These are phyloP conservation scores for Salix dunnii DNA, from an alignment of 345 rosid genomes.

Conservation along the genomic window DNA sequence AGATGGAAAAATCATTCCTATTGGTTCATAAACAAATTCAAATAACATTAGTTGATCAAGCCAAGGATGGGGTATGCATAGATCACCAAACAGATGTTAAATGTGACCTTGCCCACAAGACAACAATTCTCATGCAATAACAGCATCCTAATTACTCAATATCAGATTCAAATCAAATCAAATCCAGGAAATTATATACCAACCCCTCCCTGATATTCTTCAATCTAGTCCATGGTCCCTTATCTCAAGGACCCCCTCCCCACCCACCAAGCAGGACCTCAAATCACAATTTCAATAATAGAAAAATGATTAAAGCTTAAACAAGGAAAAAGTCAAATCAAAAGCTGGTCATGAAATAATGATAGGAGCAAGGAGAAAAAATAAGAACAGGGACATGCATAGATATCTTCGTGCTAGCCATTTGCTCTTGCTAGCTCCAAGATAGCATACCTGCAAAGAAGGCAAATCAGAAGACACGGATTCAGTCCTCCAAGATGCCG, in stretches of 20 bases:
- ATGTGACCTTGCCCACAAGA: neutral
- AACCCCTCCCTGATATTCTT: neutral
- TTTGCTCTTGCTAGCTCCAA: neutral
- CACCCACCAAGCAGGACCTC: neutral
- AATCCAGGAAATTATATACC: neutral
- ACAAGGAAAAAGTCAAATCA: neutral
- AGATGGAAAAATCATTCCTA: neutral
- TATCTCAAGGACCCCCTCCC: neutral
- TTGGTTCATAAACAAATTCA: neutral
- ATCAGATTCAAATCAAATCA: neutral
- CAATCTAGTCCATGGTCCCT: neutral
- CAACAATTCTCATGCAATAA: neutral
- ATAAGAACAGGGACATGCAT: neutral
- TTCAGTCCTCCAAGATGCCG: slow-evolving; percentile 64
- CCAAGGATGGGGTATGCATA: no score
- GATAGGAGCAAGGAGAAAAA: neutral
- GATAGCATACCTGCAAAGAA: slow-evolving; percentile 51
- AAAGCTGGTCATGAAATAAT: neutral
- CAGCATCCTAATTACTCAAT: neutral
- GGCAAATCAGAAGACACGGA: slow-evolving; percentile 49
- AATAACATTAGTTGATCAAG: no score
- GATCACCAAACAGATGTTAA: neutral
- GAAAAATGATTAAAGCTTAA: neutral
- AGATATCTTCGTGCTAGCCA: neutral
- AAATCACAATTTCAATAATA: neutral